Evolutionary conservation across 257 asterid genomes (phyloP).

Genomic region (Solanum microdontum): DNA sequence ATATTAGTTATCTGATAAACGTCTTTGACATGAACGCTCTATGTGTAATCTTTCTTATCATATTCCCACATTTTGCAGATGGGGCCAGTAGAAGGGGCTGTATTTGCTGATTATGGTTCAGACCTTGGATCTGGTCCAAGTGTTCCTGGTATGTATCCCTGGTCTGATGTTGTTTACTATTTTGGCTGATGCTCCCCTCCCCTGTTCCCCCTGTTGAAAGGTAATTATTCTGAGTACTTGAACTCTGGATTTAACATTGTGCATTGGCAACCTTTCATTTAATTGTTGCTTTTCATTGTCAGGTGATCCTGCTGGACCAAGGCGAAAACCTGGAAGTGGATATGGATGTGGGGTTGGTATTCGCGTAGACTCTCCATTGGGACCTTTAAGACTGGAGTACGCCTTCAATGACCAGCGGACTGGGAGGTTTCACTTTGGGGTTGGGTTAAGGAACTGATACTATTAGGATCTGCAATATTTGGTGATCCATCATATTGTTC

Average conservation of each 20-base stretch:
- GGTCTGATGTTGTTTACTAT: neutral
- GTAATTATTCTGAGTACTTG: neutral
- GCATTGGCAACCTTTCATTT: neutral
- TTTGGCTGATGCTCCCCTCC: neutral
- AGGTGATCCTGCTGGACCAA: constrained; percentile 98
- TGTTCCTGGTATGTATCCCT: constrained; percentile 52
- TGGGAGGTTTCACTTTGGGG: constrained; percentile 92
- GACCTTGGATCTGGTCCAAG: constrained; percentile 89
- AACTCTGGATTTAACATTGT: neutral
- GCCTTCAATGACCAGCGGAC: constrained; percentile 71
- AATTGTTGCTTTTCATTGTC: neutral
- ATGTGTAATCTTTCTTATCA: neutral
- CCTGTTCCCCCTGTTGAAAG: neutral
- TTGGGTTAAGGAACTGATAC: constrained; percentile 63
- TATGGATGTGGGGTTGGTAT: constrained; percentile 86
- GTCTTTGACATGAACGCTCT: neutral
- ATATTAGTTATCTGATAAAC: neutral
- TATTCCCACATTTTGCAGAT: constrained; percentile 30
- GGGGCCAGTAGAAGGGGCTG: constrained; percentile 76
- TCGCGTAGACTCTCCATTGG: constrained; percentile 88
- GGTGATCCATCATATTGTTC: neutral
- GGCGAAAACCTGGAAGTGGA: constrained; percentile 91
- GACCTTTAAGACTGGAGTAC: constrained; percentile 90
- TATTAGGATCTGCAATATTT: neutral
- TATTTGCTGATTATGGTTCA: constrained; percentile 91